Evolutionary conservation across 2,329 filamentous ascomycete species (phyloP).

Genomic region (Conoideocrella luteorostrata): DNA sequence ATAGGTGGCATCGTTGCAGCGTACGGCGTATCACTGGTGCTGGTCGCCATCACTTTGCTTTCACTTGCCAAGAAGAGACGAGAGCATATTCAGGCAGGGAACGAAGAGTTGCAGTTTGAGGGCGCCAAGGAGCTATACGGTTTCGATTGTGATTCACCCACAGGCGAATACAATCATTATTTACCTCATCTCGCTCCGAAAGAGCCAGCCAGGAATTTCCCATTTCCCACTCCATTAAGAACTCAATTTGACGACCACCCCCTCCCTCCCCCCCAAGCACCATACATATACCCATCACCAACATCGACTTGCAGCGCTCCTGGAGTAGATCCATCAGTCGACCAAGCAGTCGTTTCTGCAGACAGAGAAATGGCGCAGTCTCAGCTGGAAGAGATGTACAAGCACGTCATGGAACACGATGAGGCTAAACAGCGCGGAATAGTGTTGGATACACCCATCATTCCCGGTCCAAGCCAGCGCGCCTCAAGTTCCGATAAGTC

Average conservation of each 20-base stretch:
- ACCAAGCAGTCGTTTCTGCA: constrained; percentile 66
- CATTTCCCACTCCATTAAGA: constrained; percentile 40
- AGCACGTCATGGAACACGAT: constrained; percentile 86
- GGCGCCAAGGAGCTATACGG: constrained; percentile 16
- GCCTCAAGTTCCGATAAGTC: constrained; percentile 20
- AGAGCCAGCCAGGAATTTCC: constrained; percentile 38
- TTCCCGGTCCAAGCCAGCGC: constrained; percentile 21
- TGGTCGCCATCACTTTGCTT: constrained; percentile 63
- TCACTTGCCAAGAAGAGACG: constrained; percentile 51
- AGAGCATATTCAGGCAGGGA: constrained; percentile 44
- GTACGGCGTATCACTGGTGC: constrained; percentile 70
- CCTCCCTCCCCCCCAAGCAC: constrained; percentile 15
- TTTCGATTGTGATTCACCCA: constrained; percentile 18
- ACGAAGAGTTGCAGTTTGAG: constrained; percentile 43
- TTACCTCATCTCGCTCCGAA: background rate
- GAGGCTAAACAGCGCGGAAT: constrained; percentile 55
- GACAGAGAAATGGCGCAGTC: constrained; percentile 70
- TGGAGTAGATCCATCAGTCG: constrained; percentile 64
- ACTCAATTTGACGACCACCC: constrained; percentile 20
- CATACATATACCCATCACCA: constrained; percentile 42
- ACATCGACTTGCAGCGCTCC: constrained; percentile 40
- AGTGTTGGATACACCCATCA: constrained; percentile 35
- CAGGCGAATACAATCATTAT: background rate
- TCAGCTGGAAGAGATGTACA: constrained; percentile 87
- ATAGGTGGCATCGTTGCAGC: constrained; percentile 78